These are phyloP conservation scores for Cadophora malorum DNA, from an alignment of 2,329 filamentous ascomycete genomes.

Conservation along the genomic window DNA sequence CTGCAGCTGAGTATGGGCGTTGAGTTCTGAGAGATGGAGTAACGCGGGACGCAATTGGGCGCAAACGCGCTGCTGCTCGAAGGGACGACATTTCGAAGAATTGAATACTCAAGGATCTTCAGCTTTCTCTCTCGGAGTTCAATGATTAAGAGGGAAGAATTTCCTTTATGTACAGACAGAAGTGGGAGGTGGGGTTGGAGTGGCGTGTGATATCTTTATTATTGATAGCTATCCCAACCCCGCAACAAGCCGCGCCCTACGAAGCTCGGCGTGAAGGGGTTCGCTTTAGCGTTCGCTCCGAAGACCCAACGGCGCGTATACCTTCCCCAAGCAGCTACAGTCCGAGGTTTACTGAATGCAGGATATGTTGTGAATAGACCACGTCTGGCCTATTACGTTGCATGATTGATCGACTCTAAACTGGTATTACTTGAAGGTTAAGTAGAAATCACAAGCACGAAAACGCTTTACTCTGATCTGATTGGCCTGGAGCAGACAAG, in stretches of 20 bases:
- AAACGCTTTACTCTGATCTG: not conserved
- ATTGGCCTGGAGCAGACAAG: not conserved
- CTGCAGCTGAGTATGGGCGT: slow-evolving; percentile 37
- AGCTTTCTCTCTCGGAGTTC: not conserved
- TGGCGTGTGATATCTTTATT: slow-evolving; percentile 5
- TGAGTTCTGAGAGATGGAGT: slow-evolving; percentile 23
- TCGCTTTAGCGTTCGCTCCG: not conserved
- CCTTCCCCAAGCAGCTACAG: not conserved
- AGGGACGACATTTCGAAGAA: slow-evolving; percentile 41
- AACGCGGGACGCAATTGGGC: slow-evolving; percentile 35
- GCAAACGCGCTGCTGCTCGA: slow-evolving; percentile 43
- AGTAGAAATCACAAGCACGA: not conserved
- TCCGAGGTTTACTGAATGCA: not conserved
- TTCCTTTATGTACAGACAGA: slow-evolving; percentile 8
- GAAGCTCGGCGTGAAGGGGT: not conserved
- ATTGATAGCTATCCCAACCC: slow-evolving; percentile 11
- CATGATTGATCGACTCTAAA: no score
- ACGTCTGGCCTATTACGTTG: no score
- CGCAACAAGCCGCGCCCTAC: slow-evolving; percentile 18
- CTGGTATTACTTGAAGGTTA: not conserved
- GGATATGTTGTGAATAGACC: not conserved
- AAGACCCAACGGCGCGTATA: not conserved
- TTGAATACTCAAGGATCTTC: not conserved
- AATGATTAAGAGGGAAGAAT: slow-evolving; percentile 2
- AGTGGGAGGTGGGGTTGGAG: slow-evolving; percentile 13